Base-by-base conservation (phyloP, 768 basidiomycete genomes). In the Suillus lakei region DNA sequence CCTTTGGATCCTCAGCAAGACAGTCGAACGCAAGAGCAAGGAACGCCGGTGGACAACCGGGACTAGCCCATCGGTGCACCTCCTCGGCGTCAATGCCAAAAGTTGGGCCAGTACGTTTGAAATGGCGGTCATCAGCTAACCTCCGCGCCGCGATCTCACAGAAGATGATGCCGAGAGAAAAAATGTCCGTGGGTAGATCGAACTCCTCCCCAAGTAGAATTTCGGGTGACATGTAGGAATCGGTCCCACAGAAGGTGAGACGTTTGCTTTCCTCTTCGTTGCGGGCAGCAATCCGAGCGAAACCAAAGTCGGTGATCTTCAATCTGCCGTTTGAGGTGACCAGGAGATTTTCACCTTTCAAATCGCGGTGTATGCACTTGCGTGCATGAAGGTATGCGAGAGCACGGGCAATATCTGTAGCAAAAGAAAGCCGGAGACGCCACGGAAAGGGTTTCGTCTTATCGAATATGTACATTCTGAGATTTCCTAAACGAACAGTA, bases 241-340 rank as follows among this genome's bases (percentile, higher is more conserved):
- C 91, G 3, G 92, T 93, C n/a, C 92, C 92, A 66, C 90, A 92
- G 77, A 94, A 94, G 0, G 93, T 95, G 51, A 95, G 84, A 5
- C 92, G 86, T 72, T 91, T 92, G 61, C 83, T 86, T 79, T 99
- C 97, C 68, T 96, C 96, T 64, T 89, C 93, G 71, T 93, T 97
- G 48, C 92, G 86, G 0, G 95, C 95, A 0, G 95, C 95, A 71
- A 99, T 98, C 41, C 97, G 86, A 5, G 96, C 95, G 71, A 98
- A 97, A 1, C 97, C 97, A 78, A 99, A 99, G 74, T 99, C 97
- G n/a, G 96, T 98, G 70, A 98, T 91, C 81, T 99, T 99, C 73
- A 99, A 84, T 51, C 97, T 88, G 26, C 95, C 93, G 72, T 99
- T 99, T 43, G 90, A 80, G 0, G 96, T 98, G 26, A 98, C 90